Conservation (phyloP, 805 yeast genomes). For the Ogataea minuta region DNA sequence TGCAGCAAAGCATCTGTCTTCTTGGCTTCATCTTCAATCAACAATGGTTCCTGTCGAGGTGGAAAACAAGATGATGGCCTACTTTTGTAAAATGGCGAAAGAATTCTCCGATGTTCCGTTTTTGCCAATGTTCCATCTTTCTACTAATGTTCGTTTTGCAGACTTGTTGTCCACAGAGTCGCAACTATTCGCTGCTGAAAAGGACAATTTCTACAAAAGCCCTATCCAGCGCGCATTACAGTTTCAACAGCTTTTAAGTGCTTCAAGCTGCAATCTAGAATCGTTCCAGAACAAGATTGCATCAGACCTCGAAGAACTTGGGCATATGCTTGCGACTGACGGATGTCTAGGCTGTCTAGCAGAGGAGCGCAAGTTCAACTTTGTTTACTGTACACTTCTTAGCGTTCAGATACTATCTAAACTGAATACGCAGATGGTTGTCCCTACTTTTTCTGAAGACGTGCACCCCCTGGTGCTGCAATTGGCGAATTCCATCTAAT, state of each 20-base stretch:
- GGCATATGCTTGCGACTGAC: slow-evolving; percentile 15
- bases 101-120: neutral
- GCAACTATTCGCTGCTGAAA: slow-evolving; percentile 63
- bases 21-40: slow-evolving; percentile 25
- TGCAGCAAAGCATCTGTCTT: slow-evolving; percentile 44
- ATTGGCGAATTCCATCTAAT: slow-evolving; percentile 5
- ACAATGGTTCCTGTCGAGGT: slow-evolving; percentile 34
- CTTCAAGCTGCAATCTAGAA: neutral
- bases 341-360: slow-evolving; percentile 34
- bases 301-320: slow-evolving; percentile 1
- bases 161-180: slow-evolving; percentile 20
- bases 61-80: slow-evolving; percentile 28
- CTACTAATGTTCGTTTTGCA: slow-evolving; percentile 3
- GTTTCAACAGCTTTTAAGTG: slow-evolving; percentile 11
- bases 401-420: slow-evolving; percentile 8
- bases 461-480: slow-evolving; percentile 20
- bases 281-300: neutral
- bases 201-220: slow-evolving; percentile 63
- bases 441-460: slow-evolving; percentile 7
- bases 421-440: neutral
- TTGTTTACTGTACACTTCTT: slow-evolving; percentile 21
- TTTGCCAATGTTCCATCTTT: slow-evolving; percentile 1
- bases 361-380: slow-evolving; percentile 25
- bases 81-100: slow-evolving; percentile 11
- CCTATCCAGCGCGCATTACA: slow-evolving; percentile 31